These are phyloP conservation scores for Lactarius vividus DNA, from an alignment of 768 basidiomycete species.

Conservation along the genomic window DNA sequence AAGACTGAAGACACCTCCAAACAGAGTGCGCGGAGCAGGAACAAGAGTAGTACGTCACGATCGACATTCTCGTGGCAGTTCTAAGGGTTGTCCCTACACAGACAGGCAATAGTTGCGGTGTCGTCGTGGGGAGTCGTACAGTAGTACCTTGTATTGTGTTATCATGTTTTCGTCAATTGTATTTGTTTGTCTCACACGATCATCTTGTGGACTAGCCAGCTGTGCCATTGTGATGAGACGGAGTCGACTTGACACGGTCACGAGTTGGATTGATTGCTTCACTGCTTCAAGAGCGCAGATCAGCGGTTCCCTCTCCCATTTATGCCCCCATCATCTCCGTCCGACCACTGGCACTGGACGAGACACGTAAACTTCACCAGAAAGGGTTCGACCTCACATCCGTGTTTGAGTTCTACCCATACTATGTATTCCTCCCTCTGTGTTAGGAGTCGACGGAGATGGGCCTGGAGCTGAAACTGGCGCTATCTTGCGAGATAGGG, in stretches of 20 bases:
- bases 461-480: background rate
- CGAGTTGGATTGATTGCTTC: background rate
- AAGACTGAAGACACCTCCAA: background rate
- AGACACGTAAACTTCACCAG: background rate
- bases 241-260: background rate
- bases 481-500: slow-evolving; percentile 5
- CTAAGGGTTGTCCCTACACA: slow-evolving; percentile 4
- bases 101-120: background rate
- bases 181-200: background rate
- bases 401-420: background rate
- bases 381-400: background rate
- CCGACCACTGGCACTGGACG: background rate
- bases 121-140: too few species aligned
- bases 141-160: background rate
- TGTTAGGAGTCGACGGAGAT: background rate
- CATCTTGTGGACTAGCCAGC: background rate
- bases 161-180: too few species aligned
- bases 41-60: background rate
- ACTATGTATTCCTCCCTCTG: background rate
- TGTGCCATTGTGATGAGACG: slow-evolving; percentile 2
- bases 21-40: background rate
- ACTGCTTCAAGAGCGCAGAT: background rate
- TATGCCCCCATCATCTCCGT: background rate
- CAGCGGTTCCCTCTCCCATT: background rate
- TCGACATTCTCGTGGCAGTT: background rate